Conservation (phyloP, 129 eudicot species). For the Helianthus tuberosus region DNA sequence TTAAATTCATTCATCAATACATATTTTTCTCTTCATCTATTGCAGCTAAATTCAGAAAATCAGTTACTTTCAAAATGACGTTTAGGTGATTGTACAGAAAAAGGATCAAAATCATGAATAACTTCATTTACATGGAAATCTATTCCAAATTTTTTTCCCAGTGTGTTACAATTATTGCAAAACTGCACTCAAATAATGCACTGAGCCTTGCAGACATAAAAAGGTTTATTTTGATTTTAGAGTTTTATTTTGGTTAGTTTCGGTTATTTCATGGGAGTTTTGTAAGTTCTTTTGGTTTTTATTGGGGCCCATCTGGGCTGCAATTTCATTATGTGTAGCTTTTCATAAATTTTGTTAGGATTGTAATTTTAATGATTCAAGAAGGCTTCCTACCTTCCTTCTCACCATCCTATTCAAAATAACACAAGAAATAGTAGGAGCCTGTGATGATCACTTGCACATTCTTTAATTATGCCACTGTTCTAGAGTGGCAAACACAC, state of each 20-base stretch:
- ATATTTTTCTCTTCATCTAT: too few species aligned
- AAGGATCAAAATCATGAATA: background rate
- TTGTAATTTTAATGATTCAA: background rate
- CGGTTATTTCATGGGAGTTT: background rate
- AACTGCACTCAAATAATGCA: background rate
- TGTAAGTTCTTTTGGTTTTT: too few species aligned
- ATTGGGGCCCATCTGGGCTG: background rate
- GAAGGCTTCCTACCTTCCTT: background rate
- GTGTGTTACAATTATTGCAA: background rate
- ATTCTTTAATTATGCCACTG: background rate
- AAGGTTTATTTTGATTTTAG: too few species aligned
- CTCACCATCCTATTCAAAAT: background rate
- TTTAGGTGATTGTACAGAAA: background rate
- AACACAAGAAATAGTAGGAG: background rate
- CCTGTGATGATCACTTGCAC: background rate
- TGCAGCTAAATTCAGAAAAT: too few species aligned
- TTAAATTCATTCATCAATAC: too few species aligned
- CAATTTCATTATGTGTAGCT: background rate
- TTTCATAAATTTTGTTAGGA: background rate
- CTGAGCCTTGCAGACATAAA: background rate
- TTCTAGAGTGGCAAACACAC: background rate
- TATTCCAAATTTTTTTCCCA: conserved; percentile 7
- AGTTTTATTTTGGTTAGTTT: background rate
- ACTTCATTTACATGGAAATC: background rate
- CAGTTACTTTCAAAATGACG: background rate